Evolutionary conservation across 495 filamentous ascomycete genomes (phyloP), one percentile per base, ranked within the genome.

Genomic region (Daldinia decipiens): DNA sequence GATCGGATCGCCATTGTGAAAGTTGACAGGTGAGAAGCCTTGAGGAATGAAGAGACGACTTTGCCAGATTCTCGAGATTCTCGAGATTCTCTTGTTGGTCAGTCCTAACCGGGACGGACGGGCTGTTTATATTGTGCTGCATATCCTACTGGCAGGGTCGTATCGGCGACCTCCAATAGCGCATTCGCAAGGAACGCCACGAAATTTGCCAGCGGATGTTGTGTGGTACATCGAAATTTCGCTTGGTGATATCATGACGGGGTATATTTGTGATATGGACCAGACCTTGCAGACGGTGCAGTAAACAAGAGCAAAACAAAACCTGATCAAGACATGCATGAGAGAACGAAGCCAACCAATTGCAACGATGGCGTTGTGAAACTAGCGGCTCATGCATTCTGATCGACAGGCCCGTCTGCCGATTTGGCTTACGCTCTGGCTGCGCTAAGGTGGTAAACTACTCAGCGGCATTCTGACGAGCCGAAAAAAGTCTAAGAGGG

Each of bases 361-460:
- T 4, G 26, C 56, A 38, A 34, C 3, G 61, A n/a, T 59, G 47
- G 69, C n/a, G 27, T 32, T 55, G 27, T 50, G 60, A 58, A 57
- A 68, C 70, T 73, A 65, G 65, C 65, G 56, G 61, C 70, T 68
- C 55, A 59, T 27, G 65, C 70, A 62, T 68, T 62, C 57, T 17
- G 70, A 73, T 73, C 70, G 65, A 68, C 70, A 73, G 70, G 70
- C 53, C 65, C 70, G 34, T 61, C 65, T 62, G 57, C 70, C 70
- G 19, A 13, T 47, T 47, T 47, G 43, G 43, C 43, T 47, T 47
- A 11, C 43, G 60, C 59, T 40, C 64, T 67, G 64, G 69, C 59
- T 56, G 39, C 43, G 29, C 69, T 65, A 68, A 61, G 29, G 36
- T 65, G 38, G 9, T 52, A 58, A 62, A 5, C 38, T 67, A 54